Evolutionary conservation across 768 basidiomycete genomes (phyloP), one percentile per base, ranked within the genome.

Genomic region (Auricularia sp.): DNA sequence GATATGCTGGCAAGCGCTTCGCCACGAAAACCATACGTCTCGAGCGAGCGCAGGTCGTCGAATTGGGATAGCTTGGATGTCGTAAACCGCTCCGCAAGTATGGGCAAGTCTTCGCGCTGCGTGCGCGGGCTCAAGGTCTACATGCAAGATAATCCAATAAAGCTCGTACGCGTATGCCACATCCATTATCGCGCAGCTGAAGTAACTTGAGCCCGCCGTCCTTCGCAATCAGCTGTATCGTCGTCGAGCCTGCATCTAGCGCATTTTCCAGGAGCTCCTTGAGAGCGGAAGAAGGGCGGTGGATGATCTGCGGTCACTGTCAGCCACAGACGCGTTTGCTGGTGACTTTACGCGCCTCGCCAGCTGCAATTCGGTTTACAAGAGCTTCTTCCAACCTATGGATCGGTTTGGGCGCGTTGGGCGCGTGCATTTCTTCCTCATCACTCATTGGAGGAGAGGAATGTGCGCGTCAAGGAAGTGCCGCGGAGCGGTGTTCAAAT

Each of bases 1-100:
- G 93, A 95, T 65, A 99, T 92, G 12, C 93, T 95, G 2, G 96
- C 97, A 60, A 99, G 77, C 0, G 97, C 97, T 76, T 99, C 97
- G 35, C 97, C 96, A 62, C 97, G 84, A 74, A 99, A 99, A 0
- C 97, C 97, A 73, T 98, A 98, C 0, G 96, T 98, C 2, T 83
- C 80, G 42, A 99, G 80, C n/a, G 79, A 80, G 39, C 86, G 84
- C 63, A 99, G 74, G 71, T 99, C 97, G 3, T 90, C 87, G 70
- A 93, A 99, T 0, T 84, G 83, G 1, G 85, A 83, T 3, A 99
- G 76, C 71, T 98, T 99, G 3, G 93, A 96, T 0, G 97, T 99
- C 14, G 96, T 96, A 72, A 96, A 98, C 5, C 97, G 81, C 73
- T 95, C 90, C 47, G 96, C 95, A 4, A 99, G 81, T 23, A 99